phyloP scores from a whole-genome alignment of 371 early-diverging fungal genomes.

The Haplosporangium sp. region DNA sequence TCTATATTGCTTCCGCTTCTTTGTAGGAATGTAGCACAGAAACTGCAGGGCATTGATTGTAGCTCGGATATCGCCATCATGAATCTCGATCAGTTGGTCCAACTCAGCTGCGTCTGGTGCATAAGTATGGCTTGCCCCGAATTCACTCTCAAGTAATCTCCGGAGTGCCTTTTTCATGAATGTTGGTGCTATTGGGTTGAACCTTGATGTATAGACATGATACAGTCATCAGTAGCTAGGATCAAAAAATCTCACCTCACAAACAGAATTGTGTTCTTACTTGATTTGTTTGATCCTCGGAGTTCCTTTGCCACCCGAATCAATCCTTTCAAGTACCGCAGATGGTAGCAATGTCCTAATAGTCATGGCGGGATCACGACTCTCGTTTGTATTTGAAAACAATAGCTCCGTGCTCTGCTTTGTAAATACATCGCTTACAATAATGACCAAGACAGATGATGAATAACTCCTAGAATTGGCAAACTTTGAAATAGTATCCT shows the following conservation, averaged over 20 bases:
- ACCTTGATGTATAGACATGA: slow-evolving; percentile 31
- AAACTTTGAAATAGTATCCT: slow-evolving; percentile 53
- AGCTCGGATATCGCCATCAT: slow-evolving; percentile 66
- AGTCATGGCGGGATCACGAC: slow-evolving; percentile 33
- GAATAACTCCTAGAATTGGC: slow-evolving; percentile 42
- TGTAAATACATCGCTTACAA: slow-evolving; percentile 61
- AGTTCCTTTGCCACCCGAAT: slow-evolving; percentile 23
- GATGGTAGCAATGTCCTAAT: slow-evolving; percentile 41
- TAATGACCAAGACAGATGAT: slow-evolving; percentile 58
- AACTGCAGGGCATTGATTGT: slow-evolving; percentile 70
- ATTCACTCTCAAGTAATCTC: slow-evolving; percentile 56
- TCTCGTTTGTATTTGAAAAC: slow-evolving; percentile 35
- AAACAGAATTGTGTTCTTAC: slow-evolving; percentile 5
- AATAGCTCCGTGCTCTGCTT: slow-evolving; percentile 47
- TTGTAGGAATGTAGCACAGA: slow-evolving; percentile 28
- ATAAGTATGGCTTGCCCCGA: slow-evolving; percentile 9
- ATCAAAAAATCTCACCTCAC: no score
- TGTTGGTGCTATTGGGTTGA: slow-evolving; percentile 68
- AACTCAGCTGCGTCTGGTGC: slow-evolving; percentile 28
- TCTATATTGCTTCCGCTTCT: slow-evolving; percentile 17
- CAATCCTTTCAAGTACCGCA: slow-evolving; percentile 30
- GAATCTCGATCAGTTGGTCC: slow-evolving; percentile 50
- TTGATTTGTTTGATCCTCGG: slow-evolving; percentile 41
- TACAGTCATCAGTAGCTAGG: neutral
- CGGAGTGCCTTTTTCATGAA: slow-evolving; percentile 64